A percentile compares a stretch with the other conserved stretches of the same genome.
Evolutionary conservation across 768 basidiomycete genomes (phyloP).

Genomic region (Dioszegia hungarica): DNA sequence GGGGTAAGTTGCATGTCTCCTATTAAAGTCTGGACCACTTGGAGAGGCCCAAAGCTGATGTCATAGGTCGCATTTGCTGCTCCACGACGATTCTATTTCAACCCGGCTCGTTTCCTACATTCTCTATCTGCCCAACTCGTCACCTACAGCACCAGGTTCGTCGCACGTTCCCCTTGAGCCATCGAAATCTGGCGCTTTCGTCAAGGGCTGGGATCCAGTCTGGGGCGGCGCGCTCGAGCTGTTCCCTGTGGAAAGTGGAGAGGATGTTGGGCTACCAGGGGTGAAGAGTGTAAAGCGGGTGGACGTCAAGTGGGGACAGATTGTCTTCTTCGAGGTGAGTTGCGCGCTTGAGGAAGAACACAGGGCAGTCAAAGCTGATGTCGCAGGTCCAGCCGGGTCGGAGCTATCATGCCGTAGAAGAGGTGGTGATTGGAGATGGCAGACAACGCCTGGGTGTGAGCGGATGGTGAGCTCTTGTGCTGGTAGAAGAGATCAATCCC

Average conservation of each 20-base stretch:
- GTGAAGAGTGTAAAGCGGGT: slow-evolving; percentile 43
- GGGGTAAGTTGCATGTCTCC: slow-evolving; percentile 58
- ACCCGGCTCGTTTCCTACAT: slow-evolving; percentile 91
- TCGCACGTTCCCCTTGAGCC: slow-evolving; percentile 54
- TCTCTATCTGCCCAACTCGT: slow-evolving; percentile 75
- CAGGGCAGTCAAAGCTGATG: background rate
- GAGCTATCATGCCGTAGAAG: slow-evolving; percentile 95
- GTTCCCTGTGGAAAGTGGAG: slow-evolving; percentile 64
- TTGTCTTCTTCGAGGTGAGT: slow-evolving; percentile 52
- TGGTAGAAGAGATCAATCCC: too few species aligned
- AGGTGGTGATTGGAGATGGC: slow-evolving; percentile 82
- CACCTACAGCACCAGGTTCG: slow-evolving; percentile 50
- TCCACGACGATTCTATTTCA: slow-evolving; percentile 98
- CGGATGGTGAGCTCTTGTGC: slow-evolving; percentile 69
- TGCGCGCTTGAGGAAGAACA: background rate
- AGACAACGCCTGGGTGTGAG: slow-evolving; percentile 77
- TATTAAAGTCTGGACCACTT: too few species aligned
- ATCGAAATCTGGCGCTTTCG: slow-evolving; percentile 37
- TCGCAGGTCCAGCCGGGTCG: slow-evolving; percentile 75
- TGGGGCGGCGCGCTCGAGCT: slow-evolving; percentile 94
- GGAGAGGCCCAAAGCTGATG: background rate
- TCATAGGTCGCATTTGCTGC: slow-evolving; percentile 62
- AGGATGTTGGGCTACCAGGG: slow-evolving; percentile 63
- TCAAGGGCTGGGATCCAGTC: slow-evolving; percentile 68
- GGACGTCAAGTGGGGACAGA: slow-evolving; percentile 50